Evolutionary conservation across 148 eudicot genomes (phyloP), one percentile per base, ranked within the genome.

Genomic region (Suaeda aralocaspica): DNA sequence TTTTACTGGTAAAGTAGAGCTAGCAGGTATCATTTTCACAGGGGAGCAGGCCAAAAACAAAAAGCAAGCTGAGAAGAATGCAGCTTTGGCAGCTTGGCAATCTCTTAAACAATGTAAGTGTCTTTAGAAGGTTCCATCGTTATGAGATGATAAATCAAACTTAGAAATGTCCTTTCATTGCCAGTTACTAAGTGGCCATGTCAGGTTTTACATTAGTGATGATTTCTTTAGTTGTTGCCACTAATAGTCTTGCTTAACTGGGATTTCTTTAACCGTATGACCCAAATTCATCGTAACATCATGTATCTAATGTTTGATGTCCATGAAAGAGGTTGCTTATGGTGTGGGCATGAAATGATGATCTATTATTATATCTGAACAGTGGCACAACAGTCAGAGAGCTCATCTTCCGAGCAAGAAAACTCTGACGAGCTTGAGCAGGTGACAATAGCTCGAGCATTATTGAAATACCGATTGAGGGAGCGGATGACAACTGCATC

Each of bases 41-140:
- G 95, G 95, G 21, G 90, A 86, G 72, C 79, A 81, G 21, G 94
- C 94, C 60, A 89, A 89, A 84, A 89, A 84, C 76, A 89, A 89
- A 66, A 89, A 86, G 58, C 94, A 89, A 72, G 94, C 94, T 11
- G 94, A 89, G 76, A 89, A 89, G 70, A 85, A 85, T 77, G 91
- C 95, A 33, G 95, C 95, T 58, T 70, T 89, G 88, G 83, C 95
- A 66, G 89, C 95, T 24, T 89, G 95, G 95, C 82, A 82, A 46
- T 87, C 85, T 46, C 82, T 88, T 28, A 86, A 86, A 78, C 85
- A 84, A 79, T 61, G 93, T 86, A 78, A 84, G 90, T 80, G 65
- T n/a, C 48, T 56, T 42, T 67, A 71, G 42, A 13, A 74, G 22
- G 13, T 29, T 59, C 22, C 3, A 52, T 68, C 7, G 25, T 59